Evolutionary conservation across 208 protist species (phyloP), one percentile per base, ranked within the genome.

Genomic region (Balamuthia mandrillaris): DNA sequence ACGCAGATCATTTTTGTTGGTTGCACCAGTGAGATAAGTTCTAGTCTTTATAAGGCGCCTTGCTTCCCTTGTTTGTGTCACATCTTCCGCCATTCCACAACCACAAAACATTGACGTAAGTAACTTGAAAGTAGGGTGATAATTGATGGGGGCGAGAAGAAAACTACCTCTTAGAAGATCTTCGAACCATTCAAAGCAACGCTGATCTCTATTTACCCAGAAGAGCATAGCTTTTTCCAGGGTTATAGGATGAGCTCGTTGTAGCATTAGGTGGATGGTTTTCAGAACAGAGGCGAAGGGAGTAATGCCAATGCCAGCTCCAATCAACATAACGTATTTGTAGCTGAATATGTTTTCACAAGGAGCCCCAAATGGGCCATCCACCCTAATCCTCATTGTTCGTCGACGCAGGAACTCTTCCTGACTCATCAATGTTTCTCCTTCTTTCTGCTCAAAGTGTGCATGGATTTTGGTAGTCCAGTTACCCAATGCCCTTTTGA

Each of bases 251-350:
- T 52, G 51, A 3, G 39, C 35, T 44, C 35, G 16, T 7, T 87
- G 44, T 29, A 87, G 33, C n/a, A 77, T 47, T 65, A 88, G 88
- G 54, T 65, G 84, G 27, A 94, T 88, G 37, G 52, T 41, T 84
- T 94, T 93, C 18, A 95, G 70, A 24, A 95, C 79, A 6, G 90
- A 93, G 12, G 88, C 68, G 16, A 91, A 93, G 49, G 93, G 93
- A 6, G 93, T 95, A 0, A 94, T 90, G 66, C 93, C 93, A 81
- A 95, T 95, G 77, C 93, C 93, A 16, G 91, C 92, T 33, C 88
- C 91, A 29, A 94, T 56, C 0, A 92, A 58, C 16, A 95, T 87
- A 0, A 88, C 81, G 3, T 79, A 60, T 16, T 88, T 74, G 37
- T 87, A 94, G 24, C 94, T 66, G 70, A 88, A 93, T 6, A 92